A percentile compares a stretch with the other conserved stretches of the same genome.
phyloP scores from a whole-genome alignment of 1,284 basidiomycete species.

The Trichosporon faecale region DNA sequence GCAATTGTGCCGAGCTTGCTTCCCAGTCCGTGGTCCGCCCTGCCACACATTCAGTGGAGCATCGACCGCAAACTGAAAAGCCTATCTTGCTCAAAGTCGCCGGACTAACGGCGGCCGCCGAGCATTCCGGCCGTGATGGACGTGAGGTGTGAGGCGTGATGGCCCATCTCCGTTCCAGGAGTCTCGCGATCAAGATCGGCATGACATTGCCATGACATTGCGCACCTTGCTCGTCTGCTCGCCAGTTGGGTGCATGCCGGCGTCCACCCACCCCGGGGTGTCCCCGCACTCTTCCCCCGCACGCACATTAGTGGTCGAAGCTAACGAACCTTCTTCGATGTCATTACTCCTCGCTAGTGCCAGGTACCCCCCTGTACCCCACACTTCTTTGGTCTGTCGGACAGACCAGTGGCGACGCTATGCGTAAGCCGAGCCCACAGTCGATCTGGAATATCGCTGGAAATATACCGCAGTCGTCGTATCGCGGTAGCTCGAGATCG shows the following conservation, averaged over 20 bases:
- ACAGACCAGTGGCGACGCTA: background rate
- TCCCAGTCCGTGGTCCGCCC: background rate
- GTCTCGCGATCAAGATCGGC: background rate
- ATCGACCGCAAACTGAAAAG: background rate
- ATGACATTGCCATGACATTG: background rate
- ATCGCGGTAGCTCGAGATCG: background rate
- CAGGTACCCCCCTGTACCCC: background rate
- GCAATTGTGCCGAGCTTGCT: background rate
- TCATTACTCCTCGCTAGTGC: background rate
- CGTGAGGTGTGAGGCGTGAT: background rate
- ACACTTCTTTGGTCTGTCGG: background rate
- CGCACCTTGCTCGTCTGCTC: background rate
- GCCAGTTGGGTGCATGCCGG: background rate
- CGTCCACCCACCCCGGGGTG: background rate
- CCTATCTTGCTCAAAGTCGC: background rate
- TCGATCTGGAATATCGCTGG: background rate
- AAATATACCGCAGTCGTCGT: background rate
- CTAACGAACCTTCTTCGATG: background rate
- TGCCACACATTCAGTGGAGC: slow-evolving; percentile 7
- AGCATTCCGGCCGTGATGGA: background rate
- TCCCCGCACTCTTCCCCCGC: background rate
- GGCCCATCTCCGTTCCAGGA: background rate
- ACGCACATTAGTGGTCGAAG: background rate
- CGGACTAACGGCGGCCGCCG: background rate
- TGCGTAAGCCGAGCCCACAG: background rate